Evolutionary conservation across 2,329 filamentous ascomycete species (phyloP), one percentile per base, ranked within the genome.

Genomic region (Aspergillus uvarum): DNA sequence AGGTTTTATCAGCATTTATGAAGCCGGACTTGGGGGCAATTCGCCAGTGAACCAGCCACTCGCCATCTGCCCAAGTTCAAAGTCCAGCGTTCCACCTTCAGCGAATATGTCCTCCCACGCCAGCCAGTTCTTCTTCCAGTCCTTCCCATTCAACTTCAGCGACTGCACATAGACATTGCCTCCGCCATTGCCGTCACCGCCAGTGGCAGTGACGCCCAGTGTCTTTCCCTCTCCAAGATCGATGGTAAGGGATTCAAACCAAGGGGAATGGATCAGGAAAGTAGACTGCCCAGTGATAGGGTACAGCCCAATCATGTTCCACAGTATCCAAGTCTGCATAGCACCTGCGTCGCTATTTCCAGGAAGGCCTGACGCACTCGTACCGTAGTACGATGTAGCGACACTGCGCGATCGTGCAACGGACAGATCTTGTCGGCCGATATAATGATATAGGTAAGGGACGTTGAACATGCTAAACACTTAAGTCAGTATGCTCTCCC

Each of bases 341-440:
- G 88, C 86, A 6, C 89, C 89, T 1, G 87, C 87, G 70, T 91
- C 89, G 49, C 83, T 86, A 72, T 91, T 90, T 0, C 89, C 89
- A 0, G 88, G 88, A 0, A 91, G 77, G 0, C 89, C 88, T 7
- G 68, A 69, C 0, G 79, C 77, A 0, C 82, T 82, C 1, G 82
- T 78, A 52, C 77, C 79, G 74, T 89, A 90, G 74, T 84, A 86
- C 14, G 77, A 74, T 64, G 85, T 84, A 31, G 87, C 87, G 50
- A 88, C 79, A 56, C 76, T 77, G 53, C 88, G 83, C 49, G 83
- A 85, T 62, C 83, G 81, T 58, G 81, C 70, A 19, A 90, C 87
- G 3, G 82, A 82, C 31, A 86, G 81, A 66, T 87, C 83, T 67
- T 89, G 88, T 50, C 84, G 81, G 60, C 83, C 82, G 57, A 84